Base-by-base conservation (phyloP, 2,329 filamentous ascomycete species). In the Fusarium sambucinum region DNA sequence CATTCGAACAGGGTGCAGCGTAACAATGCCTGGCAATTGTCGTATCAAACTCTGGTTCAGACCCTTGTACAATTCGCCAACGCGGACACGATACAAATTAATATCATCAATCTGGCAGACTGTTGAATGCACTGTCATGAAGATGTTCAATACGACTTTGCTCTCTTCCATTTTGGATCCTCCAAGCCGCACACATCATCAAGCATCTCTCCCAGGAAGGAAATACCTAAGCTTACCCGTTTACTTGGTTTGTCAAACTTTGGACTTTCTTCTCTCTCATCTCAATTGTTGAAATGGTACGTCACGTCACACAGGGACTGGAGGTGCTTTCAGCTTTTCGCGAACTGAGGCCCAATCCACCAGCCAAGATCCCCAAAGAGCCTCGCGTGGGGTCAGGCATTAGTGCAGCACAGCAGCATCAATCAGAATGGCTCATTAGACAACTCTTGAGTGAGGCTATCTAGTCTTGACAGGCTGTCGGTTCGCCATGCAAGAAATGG, bases 401-500 rank as follows among this genome's bases (percentile, higher is more conserved):
- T 67, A 74, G 65, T 72, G 73, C 73, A 74, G 73, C 60, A 73
- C 23, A 40, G 23, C 23, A 51, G 33, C 47, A 38, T 51, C 47
- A 51, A 51, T 57, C 63, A 45, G 46, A 48, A 52, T 37, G 58
- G 63, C 47, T 51, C 47, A 41, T 64, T 68, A 60, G 50, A 40
- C 44, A 48, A 35, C 12, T 38, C 41, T 64, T 59, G 51, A 73
- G 66, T 74, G 72, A 74, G 72, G 72, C 72, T 72, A 69, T 59
- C 62, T 55, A 37, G 47, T 56, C 57, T 65, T 67, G 72, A 73
- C 72, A 74, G 72, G 72, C 67, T 73, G 59, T 67, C 72, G 69
- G 61, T 63, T 72, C 63, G 72, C 70, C 72, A 74, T 73, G 70
- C 70, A 74, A 74, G 72, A 68, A 72, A 74, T 66, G 68, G 59